Evolutionary conservation across 2,329 filamentous ascomycete species (phyloP), one percentile per base, ranked within the genome.

Genomic region (Diaporthe citrichinensis): DNA sequence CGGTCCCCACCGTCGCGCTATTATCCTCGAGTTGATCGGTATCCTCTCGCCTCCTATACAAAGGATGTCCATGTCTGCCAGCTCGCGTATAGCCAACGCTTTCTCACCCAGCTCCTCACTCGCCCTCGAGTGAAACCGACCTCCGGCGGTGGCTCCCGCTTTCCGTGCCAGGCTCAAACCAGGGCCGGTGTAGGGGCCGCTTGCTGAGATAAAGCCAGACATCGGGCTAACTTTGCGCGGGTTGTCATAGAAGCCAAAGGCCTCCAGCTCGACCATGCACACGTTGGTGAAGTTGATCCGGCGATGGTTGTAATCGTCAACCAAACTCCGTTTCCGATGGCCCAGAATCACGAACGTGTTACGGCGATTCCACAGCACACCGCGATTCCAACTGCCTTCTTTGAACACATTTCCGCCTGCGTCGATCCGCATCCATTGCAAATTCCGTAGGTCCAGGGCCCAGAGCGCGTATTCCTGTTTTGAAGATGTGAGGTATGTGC

Each of bases 391-490:
- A 84, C 96, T 98, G 59, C 97, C 97, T 82, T 98, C 95, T 80
- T 95, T 96, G 83, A 99, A 98, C 4, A 98, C 96, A 77, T 93
- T 96, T 12, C 94, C 96, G 34, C 96, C 96, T 0, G 96, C 97
- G 84, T 99, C 97, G 78, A 99, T 98, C 12, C 96, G 94, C 73
- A 94, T 96, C 97, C 97, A 99, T 0, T 94, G 97, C 72, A 99
- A 86, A 0, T 93, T 97, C 75, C 93, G 92, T 74, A 99, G 85
- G 81, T 99, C 96, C 65, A 99, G 86, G 2, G 97, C 96, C 97
- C 97, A 99, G 1, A 99, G 88, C 0, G 97, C 96, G 84, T 98
- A 99, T 83, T 99, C 97, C 82, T 98, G 96, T 85, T 98, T 98
- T 1, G 96, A 98, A 1, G 96, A 98, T 0, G 97, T 99, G 75